These are phyloP conservation scores for Talaromyces amestolkiae DNA, from an alignment of 2,329 filamentous ascomycete genomes.

Conservation along the genomic window DNA sequence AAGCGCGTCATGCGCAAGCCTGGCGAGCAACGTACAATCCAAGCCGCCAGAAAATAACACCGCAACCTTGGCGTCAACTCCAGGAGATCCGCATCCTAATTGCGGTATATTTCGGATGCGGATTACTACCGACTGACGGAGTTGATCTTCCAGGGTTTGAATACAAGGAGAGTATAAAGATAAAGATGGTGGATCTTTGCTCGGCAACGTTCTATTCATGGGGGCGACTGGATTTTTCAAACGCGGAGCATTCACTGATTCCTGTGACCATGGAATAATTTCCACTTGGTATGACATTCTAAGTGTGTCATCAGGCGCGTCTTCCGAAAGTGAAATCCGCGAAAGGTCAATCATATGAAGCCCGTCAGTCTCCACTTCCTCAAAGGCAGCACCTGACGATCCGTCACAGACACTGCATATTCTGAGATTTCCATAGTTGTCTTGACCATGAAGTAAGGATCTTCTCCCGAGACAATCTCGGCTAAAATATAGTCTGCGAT, in stretches of 20 bases:
- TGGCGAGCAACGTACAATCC: slow-evolving; percentile 85
- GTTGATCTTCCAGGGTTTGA: slow-evolving; percentile 50
- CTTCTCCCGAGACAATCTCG: slow-evolving; percentile 84
- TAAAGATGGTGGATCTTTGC: slow-evolving; percentile 30
- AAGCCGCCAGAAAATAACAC: slow-evolving; percentile 92
- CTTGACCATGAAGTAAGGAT: slow-evolving; percentile 64
- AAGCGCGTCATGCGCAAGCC: slow-evolving; percentile 73
- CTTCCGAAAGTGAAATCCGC: slow-evolving; percentile 13
- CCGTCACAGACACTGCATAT: slow-evolving; percentile 70
- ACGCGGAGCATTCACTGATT: neutral
- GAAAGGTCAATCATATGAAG: slow-evolving; percentile 67
- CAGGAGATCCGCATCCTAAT: slow-evolving; percentile 44
- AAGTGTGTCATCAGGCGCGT: neutral
- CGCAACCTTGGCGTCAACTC: slow-evolving; percentile 54
- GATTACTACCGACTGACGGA: slow-evolving; percentile 61
- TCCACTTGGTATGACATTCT: slow-evolving; percentile 4
- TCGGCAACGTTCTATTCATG: slow-evolving; percentile 43
- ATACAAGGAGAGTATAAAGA: slow-evolving; percentile 52
- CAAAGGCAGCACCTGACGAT: slow-evolving; percentile 55
- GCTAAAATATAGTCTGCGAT: slow-evolving; percentile 70
- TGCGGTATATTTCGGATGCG: slow-evolving; percentile 66
- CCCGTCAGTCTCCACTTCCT: slow-evolving; percentile 80
- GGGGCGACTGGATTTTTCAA: slow-evolving; percentile 43
- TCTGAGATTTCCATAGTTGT: slow-evolving; percentile 52
- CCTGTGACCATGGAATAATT: slow-evolving; percentile 22